Conservation (phyloP, 345 rosid species). For the Noccaea bulbosa region DNA sequence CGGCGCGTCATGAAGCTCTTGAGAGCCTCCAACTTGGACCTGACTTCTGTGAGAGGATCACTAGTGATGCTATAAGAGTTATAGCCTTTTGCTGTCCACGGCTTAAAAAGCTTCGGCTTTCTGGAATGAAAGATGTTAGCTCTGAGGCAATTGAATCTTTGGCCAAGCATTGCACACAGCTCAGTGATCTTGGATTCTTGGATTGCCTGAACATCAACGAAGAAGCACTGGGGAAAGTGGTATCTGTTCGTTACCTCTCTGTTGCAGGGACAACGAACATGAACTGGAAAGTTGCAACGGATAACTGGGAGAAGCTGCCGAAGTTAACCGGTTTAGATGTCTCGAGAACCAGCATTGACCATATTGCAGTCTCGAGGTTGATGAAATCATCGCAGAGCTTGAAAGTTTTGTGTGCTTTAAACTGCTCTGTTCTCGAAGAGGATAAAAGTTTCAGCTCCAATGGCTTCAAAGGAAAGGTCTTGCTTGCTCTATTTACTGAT, state of each 20-base stretch:
- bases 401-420: constrained; percentile 76
- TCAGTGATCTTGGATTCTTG: constrained; percentile 71
- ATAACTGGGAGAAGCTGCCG: constrained; percentile 70
- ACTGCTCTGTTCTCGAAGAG: constrained; percentile 60
- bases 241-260: constrained; percentile 64
- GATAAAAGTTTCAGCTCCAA: constrained; percentile 47
- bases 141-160: constrained; percentile 74
- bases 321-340: constrained; percentile 72
- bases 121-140: constrained; percentile 71
- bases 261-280: constrained; percentile 79
- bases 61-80: constrained; percentile 73
- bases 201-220: constrained; percentile 76
- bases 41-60: constrained; percentile 77
- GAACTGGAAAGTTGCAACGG: constrained; percentile 66
- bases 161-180: constrained; percentile 65
- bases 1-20: constrained; percentile 71
- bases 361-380: constrained; percentile 56
- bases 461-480: constrained; percentile 61
- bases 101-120: constrained; percentile 69
- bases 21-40: constrained; percentile 87
- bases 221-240: constrained; percentile 62
- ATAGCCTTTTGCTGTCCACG: constrained; percentile 72
- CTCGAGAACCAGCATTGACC: constrained; percentile 72
- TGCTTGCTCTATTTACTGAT: constrained; percentile 55
- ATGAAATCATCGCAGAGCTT: constrained; percentile 62